Evolutionary conservation across 176 grass and related monocot genomes (phyloP).

Genomic region (Otatea glauca): DNA sequence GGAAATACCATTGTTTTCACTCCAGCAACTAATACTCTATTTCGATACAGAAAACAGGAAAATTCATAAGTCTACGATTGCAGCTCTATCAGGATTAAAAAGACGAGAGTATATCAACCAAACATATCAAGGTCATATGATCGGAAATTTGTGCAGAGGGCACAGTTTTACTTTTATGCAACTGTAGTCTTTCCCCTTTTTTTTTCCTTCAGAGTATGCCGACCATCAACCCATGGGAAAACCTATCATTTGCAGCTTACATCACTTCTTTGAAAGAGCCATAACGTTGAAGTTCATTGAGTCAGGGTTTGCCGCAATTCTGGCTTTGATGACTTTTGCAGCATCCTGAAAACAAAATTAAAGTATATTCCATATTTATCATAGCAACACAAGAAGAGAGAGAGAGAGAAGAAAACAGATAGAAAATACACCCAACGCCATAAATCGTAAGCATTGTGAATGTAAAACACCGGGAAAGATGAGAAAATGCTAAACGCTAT

Average conservation of each 20-base stretch:
- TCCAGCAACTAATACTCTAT: neutral
- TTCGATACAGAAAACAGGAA: neutral
- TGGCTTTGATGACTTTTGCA: conserved; percentile 70
- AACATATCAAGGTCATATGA: conserved; percentile 22
- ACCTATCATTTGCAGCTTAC: neutral
- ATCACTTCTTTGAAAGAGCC: conserved; percentile 58
- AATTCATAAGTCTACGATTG: neutral
- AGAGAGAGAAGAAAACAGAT: neutral
- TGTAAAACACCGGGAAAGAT: conserved; percentile 39
- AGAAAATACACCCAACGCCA: neutral
- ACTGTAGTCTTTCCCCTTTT: neutral
- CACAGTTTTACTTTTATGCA: conserved; percentile 19
- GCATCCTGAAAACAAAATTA: conserved; percentile 56
- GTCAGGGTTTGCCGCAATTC: conserved; percentile 60
- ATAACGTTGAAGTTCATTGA: conserved; percentile 84
- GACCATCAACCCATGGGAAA: neutral
- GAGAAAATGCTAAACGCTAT: neutral
- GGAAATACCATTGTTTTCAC: neutral
- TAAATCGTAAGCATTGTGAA: conserved; percentile 31
- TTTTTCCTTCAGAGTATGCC: neutral
- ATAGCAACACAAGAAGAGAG: neutral
- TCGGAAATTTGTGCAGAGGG: neutral
- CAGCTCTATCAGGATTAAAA: neutral
- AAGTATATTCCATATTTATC: neutral
- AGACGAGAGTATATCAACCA: neutral